Conservation (phyloP, 2,329 filamentous ascomycete species). For the Conoideocrella luteorostrata region DNA sequence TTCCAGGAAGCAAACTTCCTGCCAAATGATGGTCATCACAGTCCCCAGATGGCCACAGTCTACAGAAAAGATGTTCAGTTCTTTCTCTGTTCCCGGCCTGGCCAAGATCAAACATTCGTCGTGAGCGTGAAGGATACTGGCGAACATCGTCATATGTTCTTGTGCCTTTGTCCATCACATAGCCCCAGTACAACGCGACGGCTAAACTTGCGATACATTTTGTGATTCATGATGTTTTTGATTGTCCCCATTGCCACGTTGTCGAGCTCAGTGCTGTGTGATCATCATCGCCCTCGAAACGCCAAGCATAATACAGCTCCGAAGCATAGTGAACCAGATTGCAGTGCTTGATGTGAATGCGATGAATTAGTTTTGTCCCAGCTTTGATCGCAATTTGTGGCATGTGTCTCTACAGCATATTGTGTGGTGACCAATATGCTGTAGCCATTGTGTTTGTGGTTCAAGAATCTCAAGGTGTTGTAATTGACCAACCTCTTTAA, state of each 20-base stretch:
- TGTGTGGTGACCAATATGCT: too few species aligned
- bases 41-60: neutral
- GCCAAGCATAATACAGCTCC: neutral
- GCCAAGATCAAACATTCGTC: neutral
- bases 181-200: neutral
- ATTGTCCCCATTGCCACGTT: neutral
- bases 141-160: conserved; percentile 1
- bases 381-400: neutral
- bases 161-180: neutral
- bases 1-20: conserved; percentile 2
- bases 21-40: neutral
- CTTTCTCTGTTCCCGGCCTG: neutral
- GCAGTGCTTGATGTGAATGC: too few species aligned
- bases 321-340: neutral
- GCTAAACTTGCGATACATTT: neutral
- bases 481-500: too few species aligned
- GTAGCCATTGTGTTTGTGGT: too few species aligned
- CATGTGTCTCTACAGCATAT: neutral
- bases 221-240: neutral
- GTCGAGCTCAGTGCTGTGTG: neutral
- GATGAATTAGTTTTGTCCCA: too few species aligned
- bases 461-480: too few species aligned
- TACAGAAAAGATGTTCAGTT: neutral
- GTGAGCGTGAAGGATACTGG: conserved; percentile 1
- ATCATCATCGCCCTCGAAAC: neutral